Base-by-base conservation (phyloP, 148 eudicot species). In the Salicornia ramosissima region DNA sequence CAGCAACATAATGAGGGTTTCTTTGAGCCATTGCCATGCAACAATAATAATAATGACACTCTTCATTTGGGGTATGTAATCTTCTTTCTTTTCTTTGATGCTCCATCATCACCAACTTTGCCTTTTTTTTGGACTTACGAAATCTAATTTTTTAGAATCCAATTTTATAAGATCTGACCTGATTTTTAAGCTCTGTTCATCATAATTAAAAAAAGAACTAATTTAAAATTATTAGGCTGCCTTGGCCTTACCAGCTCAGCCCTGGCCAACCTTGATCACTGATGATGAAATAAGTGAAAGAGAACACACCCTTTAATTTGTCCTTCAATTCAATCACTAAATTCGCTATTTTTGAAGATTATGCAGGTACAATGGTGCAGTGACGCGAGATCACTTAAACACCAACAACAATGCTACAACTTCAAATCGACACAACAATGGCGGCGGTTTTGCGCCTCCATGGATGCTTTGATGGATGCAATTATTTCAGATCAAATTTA, bases 21-120 rank as follows among this genome's bases (percentile, higher is more conserved):
- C 65, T 78, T 78, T 26, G 78, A 78, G 70, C 81, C 78, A 29
- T 70, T 78, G 64, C 74, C 74, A 65, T 64, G 78, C 57, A 76
- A 70, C 74, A 70, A 74, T 28, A 60, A 69, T 51, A 76, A 70
- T 70, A 70, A 74, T 28, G 66, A 69, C 58, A 36, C 68, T 3
- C 45, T 69, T 0, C 78, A 64, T 4, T 50, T 74, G 0, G 75
- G 75, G 81, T 74, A 72, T 2, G 5, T 31, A 2, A 3, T 21
- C 22, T 14, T 7, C 8, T 30, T 4, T 59, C 66, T 39, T 47
- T 18, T 10, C 19, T 33, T 15, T 66, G 3, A 49, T 30, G 26
- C 16, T 10, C 4, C 19, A 5, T 6, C 19, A 9, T 14, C 13
- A 11, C 21, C 10, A 24, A 21, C 12, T 55, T 21, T 25, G 3